These are phyloP conservation scores for Biscogniauxia mediterranea DNA, from an alignment of 2,329 filamentous ascomycete species.

Conservation along the genomic window DNA sequence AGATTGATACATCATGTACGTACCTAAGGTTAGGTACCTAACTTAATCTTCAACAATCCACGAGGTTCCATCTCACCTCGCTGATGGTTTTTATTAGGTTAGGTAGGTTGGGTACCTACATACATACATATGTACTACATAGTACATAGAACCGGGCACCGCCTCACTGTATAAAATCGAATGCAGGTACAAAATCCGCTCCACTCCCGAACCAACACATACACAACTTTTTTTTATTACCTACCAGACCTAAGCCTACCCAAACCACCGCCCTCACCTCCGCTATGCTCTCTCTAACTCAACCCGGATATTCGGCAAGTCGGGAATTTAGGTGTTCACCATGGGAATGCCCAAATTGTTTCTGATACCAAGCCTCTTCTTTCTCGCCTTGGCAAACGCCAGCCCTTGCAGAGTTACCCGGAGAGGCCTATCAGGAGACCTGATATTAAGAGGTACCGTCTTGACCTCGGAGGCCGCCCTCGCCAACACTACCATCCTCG, in stretches of 20 bases:
- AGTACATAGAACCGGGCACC: too few species aligned
- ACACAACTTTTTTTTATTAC: background rate
- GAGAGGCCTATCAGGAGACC: conserved; percentile 13
- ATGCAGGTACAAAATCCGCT: too few species aligned
- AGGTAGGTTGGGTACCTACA: too few species aligned
- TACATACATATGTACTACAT: too few species aligned
- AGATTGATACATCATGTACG: too few species aligned
- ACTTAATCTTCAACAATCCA: too few species aligned
- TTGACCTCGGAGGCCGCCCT: conserved; percentile 33
- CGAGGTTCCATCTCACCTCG: too few species aligned
- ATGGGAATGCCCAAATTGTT: background rate
- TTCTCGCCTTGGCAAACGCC: background rate
- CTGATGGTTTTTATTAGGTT: too few species aligned
- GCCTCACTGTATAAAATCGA: too few species aligned
- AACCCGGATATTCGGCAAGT: background rate
- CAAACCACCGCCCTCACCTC: background rate
- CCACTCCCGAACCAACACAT: background rate
- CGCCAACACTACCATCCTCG: conserved; percentile 22
- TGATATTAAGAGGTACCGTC: conserved; percentile 41
- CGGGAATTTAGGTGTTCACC: background rate
- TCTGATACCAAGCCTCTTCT: background rate
- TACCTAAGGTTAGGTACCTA: too few species aligned
- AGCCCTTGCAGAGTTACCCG: conserved; percentile 12
- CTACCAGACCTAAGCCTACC: background rate
- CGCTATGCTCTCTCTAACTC: background rate